Evolutionary conservation across 2,329 filamentous ascomycete genomes (phyloP).

Genomic region (Talaromyces piceae): DNA sequence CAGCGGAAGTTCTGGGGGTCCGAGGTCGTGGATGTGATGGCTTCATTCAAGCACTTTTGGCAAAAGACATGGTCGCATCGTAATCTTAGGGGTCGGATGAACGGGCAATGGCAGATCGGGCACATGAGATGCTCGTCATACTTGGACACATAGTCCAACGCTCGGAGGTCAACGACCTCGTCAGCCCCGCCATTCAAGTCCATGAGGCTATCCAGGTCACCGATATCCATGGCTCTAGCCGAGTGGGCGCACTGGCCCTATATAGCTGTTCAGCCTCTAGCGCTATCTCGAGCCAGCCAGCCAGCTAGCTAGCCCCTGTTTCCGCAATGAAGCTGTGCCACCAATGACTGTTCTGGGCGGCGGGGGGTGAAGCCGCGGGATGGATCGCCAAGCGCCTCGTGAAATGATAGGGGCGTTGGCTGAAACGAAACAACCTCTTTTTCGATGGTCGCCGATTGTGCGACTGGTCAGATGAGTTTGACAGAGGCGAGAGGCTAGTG

Average conservation of each 20-base stretch:
- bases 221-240: slow-evolving; percentile 23
- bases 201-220: slow-evolving; percentile 19
- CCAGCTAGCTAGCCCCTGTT: not conserved
- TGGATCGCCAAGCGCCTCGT: not conserved
- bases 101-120: slow-evolving; percentile 57
- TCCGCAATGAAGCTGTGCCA: not conserved
- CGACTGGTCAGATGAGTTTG: not conserved
- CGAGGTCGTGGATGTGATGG: slow-evolving; percentile 32
- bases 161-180: slow-evolving; percentile 45
- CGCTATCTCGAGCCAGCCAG: not conserved
- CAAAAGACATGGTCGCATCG: slow-evolving; percentile 60
- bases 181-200: slow-evolving; percentile 20
- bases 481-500: not conserved
- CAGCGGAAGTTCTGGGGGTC: slow-evolving; percentile 39
- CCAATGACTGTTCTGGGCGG: not conserved
- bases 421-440: not conserved
- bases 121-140: slow-evolving; percentile 57
- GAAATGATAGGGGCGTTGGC: not conserved
- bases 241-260: not conserved
- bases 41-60: slow-evolving; percentile 48
- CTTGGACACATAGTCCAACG: slow-evolving; percentile 50
- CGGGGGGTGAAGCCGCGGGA: not conserved
- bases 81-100: slow-evolving; percentile 51
- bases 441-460: not conserved
- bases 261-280: too few species aligned